Evolutionary conservation across 192 early-diverging fungal genomes (phyloP), one percentile per base, ranked within the genome.

Genomic region (Coemansia sp.): DNA sequence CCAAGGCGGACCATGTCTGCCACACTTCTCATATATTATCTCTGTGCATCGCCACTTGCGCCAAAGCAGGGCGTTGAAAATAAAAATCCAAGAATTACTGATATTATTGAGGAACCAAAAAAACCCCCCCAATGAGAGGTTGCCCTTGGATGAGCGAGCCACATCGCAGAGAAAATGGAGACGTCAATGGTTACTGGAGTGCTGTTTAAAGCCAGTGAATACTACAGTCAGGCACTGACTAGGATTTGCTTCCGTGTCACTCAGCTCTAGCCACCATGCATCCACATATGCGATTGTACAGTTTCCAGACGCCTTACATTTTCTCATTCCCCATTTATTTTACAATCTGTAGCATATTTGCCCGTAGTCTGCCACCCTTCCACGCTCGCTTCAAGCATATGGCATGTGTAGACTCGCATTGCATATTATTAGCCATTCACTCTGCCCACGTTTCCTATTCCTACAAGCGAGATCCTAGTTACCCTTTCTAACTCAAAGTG

Each of bases 251-350:
- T 35, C 15, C 32, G 27, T 56, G 53, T 56, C 53, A 56, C 53
- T 56, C 53, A 56, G 53, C 53, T 35, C 32, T 56, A 56, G 53
- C 53, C 53, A 56, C 53, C 53, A 56, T 56, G 53, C 53, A 56
- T 31, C 29, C 24, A 9, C 27, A 27, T 49, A n/a, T 5, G 17
- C 32, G 53, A 27, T 17, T 56, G n/a, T 56, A 56, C 53, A 56
- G 14, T 56, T 27, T 56, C 32, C 29, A 56, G 29, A 6, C 53
- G 53, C 53, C 53, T 35, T 56, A 29, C 53, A 56, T 56, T 35
- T 19, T 35, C 31, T 56, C n/a, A 15, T n/a, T 29, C 31, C 29
- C n/a, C 31, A 56, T 15, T 27, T 31, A 17, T 15, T 35, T 5
- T 24, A 27, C 22, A 11, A 27, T 49, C 32, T 56, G 31, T 32